phyloP scores from a whole-genome alignment of 2,329 filamentous ascomycete genomes.

The Phoma sp. region DNA sequence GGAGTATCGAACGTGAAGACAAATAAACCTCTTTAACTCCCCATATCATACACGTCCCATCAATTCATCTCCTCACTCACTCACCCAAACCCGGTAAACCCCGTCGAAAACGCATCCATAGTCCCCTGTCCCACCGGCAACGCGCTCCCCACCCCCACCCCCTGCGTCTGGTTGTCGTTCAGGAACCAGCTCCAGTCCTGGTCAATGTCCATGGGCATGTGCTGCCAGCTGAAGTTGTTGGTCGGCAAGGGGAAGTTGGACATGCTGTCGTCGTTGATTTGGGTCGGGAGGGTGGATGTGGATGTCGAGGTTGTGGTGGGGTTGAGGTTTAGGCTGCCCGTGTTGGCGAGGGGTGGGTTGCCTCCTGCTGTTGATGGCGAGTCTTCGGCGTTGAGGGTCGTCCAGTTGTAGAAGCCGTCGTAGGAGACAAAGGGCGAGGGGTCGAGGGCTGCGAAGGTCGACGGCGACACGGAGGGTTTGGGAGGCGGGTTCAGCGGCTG shows the following conservation, averaged over 20 bases:
- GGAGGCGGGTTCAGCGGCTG: slow-evolving; percentile 3
- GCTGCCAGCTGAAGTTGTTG: slow-evolving; percentile 48
- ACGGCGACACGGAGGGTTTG: slow-evolving; percentile 20
- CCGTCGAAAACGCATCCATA: slow-evolving; percentile 4
- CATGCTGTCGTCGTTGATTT: slow-evolving; percentile 42
- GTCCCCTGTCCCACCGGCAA: neutral
- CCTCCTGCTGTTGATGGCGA: neutral
- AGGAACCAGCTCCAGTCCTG: slow-evolving; percentile 52
- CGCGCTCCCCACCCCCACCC: neutral
- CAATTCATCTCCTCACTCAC: no score
- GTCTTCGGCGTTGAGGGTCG: slow-evolving; percentile 27
- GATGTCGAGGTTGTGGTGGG: no score
- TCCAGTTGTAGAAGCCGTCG: slow-evolving; percentile 50
- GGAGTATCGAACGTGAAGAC: slow-evolving; percentile 2
- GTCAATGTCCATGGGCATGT: slow-evolving; percentile 50
- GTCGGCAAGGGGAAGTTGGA: slow-evolving; percentile 42
- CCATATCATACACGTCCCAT: neutral
- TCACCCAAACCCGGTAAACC: slow-evolving; percentile 13
- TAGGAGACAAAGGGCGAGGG: slow-evolving; percentile 44
- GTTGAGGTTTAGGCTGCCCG: neutral
- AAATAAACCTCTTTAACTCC: neutral
- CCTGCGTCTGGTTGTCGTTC: slow-evolving; percentile 36
- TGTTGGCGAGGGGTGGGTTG: neutral
- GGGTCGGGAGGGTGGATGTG: slow-evolving; percentile 21
- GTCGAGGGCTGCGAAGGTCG: slow-evolving; percentile 17